Base-by-base conservation (phyloP, 2,329 filamentous ascomycete genomes). In the Colletotrichum sansevieriae region DNA sequence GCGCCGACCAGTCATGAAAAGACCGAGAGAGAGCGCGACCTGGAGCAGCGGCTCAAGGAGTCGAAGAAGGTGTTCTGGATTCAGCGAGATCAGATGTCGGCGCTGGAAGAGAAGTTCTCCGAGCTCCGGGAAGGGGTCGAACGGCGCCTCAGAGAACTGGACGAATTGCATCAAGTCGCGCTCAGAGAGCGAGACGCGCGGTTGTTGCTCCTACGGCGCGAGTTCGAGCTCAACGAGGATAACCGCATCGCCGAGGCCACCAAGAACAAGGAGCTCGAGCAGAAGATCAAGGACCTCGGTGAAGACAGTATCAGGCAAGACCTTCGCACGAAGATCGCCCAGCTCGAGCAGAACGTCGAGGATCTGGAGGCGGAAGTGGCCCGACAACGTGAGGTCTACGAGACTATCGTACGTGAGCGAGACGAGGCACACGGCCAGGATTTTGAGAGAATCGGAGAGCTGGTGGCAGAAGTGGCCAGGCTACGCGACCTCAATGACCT, bases 191-290 rank as follows among this genome's bases (percentile, higher is more conserved):
- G 57, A 25, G 57, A 51, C 2, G 20, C 29, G 44, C 33, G 35
- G n/a, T 39, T 39, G 33, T 18, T 10, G 20, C 44, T 22, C 11
- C 37, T 10, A 13, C 44, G 29, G 18, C 22, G 18, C n/a, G 18
- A 60, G 33, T 49, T 60, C 22, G 57, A 60, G 33, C 44, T 60
- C 15, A 49, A 33, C 13, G 44, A 60, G 33, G 35, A 25, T 18
- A 60, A 60, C 44, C 57, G 57, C 33, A 39, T 51, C 20, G 57
- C 44, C 13, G 57, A 18, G 13, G 33, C 18, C 9, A 29, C 37
- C 43, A 22, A n/a, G 29, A 39, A 22, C 33, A n/a, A 1, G 44
- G 35, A 22, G 6, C 57, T 49, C 7, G 20, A 39, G 8, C 7
- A 39, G 12, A n/a, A 35, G 44, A 39, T 60, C 43, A 22, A 47